Evolutionary conservation across 2,329 filamentous ascomycete genomes (phyloP), one percentile per base, ranked within the genome.

Genomic region (Elsinoe arachidis): DNA sequence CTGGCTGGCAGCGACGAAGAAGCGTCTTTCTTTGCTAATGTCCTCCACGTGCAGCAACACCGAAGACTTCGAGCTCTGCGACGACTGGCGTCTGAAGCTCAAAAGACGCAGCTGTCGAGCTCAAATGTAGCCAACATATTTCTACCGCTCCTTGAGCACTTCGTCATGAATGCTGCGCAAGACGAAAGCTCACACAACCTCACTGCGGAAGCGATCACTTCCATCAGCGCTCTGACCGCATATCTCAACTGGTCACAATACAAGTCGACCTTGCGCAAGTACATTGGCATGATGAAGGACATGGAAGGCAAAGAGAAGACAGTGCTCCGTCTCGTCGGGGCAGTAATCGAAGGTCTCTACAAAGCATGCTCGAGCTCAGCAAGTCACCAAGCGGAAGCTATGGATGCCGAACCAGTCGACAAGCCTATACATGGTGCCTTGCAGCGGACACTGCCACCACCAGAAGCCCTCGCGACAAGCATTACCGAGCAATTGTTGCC

Each of bases 181-280:
- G 90, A 96, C 68, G 90, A 84, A 60, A 76, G 74, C 47, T 78
- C 90, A 35, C 87, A 95, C 63, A 92, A 90, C 52, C 78, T 97
- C 55, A 85, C 90, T 52, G 90, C 90, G 14, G 90, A 96, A 70
- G 85, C 92, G 4, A 86, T 90, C n/a, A 82, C 79, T 9, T 87
- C 90, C 0, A 86, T 99, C 59, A 86, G 88, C 1, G 78, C 80
- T 23, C 72, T 99, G 57, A 84, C 87, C 3, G 78, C 82, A 60
- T 89, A 84, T 60, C 73, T 99, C 12, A 89, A 93, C 66, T 97
- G 92, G 91, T 85, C 84, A 38, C 90, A 96, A 64, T 97, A 92
- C 73, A 84, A 89, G 39, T 87, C 88, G 5, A 84, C 92, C 12
- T 81, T 99, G 62, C 84, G 87, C 66, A 82, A 90, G 59, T 97